Percentiles rank a stretch among this genome's conserved stretches.
Conservation (phyloP, 164 flowering plant genomes). For the Umbilicus rupestris region DNA sequence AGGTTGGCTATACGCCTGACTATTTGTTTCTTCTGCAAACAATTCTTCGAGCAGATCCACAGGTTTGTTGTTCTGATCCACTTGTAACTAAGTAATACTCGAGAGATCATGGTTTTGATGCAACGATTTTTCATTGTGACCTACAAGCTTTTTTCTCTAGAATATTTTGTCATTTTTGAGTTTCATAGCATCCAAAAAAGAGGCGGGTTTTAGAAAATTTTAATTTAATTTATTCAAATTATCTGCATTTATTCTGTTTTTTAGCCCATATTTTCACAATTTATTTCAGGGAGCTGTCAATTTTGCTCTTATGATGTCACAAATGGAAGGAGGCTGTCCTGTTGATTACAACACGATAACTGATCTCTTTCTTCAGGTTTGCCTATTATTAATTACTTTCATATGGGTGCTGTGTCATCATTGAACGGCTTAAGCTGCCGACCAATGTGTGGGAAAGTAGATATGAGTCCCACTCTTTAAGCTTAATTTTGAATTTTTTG, state of each 20-base stretch:
- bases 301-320: constrained; percentile 99
- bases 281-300: constrained; percentile 88
- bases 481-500: neutral
- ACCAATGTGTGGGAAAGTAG: neutral
- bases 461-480: neutral
- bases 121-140: neutral
- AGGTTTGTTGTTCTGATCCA: constrained; percentile 40
- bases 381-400: neutral
- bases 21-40: constrained; percentile 96
- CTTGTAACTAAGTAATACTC: neutral
- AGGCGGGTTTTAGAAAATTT: neutral
- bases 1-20: constrained; percentile 99
- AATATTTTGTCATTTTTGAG: too few relatives aligned
- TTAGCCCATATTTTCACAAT: neutral
- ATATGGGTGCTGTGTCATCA: neutral
- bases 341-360: constrained; percentile 97
- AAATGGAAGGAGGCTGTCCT: constrained; percentile 99
- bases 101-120: neutral
- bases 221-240: neutral
- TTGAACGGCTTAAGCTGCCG: neutral
- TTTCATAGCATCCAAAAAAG: neutral
- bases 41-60: constrained; percentile 90
- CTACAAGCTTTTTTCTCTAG: too few relatives aligned
- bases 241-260: neutral
- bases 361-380: constrained; percentile 97